Conservation (phyloP, 2,329 filamentous ascomycete species). For the Leptographium radiaticola region DNA sequence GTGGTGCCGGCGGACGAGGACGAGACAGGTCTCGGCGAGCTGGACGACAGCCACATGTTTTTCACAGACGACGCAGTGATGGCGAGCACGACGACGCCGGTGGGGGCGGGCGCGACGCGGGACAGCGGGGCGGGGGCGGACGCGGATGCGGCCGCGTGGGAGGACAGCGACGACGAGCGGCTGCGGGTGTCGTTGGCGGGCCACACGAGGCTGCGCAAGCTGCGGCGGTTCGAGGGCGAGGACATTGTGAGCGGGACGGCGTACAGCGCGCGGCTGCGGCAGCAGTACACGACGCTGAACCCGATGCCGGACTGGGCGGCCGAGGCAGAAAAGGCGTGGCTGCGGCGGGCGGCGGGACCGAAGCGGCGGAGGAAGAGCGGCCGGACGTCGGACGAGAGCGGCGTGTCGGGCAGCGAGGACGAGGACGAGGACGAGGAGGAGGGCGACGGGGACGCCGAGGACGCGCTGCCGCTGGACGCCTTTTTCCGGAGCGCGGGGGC, state of each 20-base stretch:
- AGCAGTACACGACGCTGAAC: slow-evolving; percentile 55
- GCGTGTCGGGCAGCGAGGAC: background rate
- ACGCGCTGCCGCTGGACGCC: slow-evolving; percentile 58
- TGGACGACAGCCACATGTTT: slow-evolving; percentile 75
- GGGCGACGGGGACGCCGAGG: slow-evolving; percentile 29
- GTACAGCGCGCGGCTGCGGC: slow-evolving; percentile 67
- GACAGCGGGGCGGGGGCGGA: slow-evolving; percentile 25
- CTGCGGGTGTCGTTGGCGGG: slow-evolving; percentile 70
- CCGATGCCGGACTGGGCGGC: slow-evolving; percentile 48
- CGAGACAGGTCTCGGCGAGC: slow-evolving; percentile 16
- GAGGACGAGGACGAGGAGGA: slow-evolving; percentile 31
- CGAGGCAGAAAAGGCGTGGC: slow-evolving; percentile 33
- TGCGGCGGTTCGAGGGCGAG: slow-evolving; percentile 68
- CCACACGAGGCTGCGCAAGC: slow-evolving; percentile 64
- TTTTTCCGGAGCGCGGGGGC: slow-evolving; percentile 64
- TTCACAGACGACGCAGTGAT: slow-evolving; percentile 49
- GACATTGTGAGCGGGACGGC: slow-evolving; percentile 79
- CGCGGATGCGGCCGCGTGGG: slow-evolving; percentile 59
- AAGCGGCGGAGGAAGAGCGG: slow-evolving; percentile 2
- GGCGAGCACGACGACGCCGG: slow-evolving; percentile 18
- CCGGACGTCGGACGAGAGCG: background rate
- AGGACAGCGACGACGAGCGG: slow-evolving; percentile 91
- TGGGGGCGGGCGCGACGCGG: slow-evolving; percentile 11
- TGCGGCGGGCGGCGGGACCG: slow-evolving; percentile 27
- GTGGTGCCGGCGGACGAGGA: slow-evolving; percentile 8